phyloP scores from a whole-genome alignment of 768 basidiomycete genomes.

The Terana coerulea region DNA sequence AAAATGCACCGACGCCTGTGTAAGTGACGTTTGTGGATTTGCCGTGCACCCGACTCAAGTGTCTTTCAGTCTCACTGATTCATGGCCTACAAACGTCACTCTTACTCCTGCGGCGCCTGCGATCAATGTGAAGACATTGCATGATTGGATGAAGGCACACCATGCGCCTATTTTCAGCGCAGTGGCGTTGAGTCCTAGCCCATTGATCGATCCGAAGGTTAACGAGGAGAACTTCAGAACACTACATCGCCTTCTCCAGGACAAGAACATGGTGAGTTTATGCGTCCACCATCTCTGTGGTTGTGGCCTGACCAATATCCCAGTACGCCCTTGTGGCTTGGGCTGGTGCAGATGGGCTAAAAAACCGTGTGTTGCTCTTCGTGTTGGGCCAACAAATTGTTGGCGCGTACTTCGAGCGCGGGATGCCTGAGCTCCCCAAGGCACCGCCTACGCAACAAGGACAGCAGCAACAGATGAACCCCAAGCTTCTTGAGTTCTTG shows the following conservation, averaged over 20 bases:
- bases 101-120: slow-evolving; percentile 38
- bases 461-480: slow-evolving; percentile 8
- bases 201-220: slow-evolving; percentile 30
- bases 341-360: slow-evolving; percentile 41
- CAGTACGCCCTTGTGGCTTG: slow-evolving; percentile 55
- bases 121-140: slow-evolving; percentile 34
- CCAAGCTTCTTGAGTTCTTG: slow-evolving; percentile 1
- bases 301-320: neutral
- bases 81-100: slow-evolving; percentile 51
- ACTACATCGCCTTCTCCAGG: slow-evolving; percentile 38
- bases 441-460: neutral
- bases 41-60: neutral
- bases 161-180: slow-evolving; percentile 18
- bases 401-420: slow-evolving; percentile 47
- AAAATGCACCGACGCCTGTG: neutral
- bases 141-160: slow-evolving; percentile 44
- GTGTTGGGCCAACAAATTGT: slow-evolving; percentile 31
- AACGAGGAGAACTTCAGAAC: slow-evolving; percentile 43
- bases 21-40: neutral
- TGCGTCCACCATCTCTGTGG: neutral
- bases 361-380: slow-evolving; percentile 48
- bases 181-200: no score
- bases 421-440: slow-evolving; percentile 49
- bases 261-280: slow-evolving; percentile 44
- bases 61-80: slow-evolving; percentile 40